Percentiles rank a stretch among this genome's conserved stretches.
Conservation (phyloP, 2,329 filamentous ascomycete species). For the Dothistroma pini region DNA sequence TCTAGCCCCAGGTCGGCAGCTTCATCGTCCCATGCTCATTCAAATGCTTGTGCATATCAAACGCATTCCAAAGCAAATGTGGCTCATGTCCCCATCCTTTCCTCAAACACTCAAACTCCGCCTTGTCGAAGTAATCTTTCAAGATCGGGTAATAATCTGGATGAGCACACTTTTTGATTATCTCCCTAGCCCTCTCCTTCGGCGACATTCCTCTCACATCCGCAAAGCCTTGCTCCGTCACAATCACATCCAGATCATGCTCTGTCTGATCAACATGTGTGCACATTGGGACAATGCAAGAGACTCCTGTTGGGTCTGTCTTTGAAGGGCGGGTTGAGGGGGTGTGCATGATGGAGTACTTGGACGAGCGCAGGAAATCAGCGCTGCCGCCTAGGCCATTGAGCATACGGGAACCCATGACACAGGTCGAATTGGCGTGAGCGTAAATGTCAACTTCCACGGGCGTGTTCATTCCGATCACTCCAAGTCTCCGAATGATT, state of each 20-base stretch:
- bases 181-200: constrained; percentile 74
- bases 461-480: constrained; percentile 93
- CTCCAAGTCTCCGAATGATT: constrained; percentile 80
- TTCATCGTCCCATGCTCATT: constrained; percentile 86
- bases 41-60: constrained; percentile 85
- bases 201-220: constrained; percentile 80
- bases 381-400: constrained; percentile 80
- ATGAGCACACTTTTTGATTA: constrained; percentile 83
- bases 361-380: constrained; percentile 73
- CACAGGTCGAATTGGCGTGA: constrained; percentile 85
- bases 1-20: constrained; percentile 60
- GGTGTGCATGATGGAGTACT: constrained; percentile 93
- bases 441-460: constrained; percentile 95
- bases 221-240: constrained; percentile 73
- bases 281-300: constrained; percentile 89
- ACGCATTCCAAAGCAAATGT: constrained; percentile 78
- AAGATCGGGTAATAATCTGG: constrained; percentile 81
- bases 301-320: constrained; percentile 75
- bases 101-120: constrained; percentile 78
- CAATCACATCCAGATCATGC: constrained; percentile 85
- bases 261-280: constrained; percentile 92
- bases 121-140: constrained; percentile 76
- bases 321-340: constrained; percentile 76
- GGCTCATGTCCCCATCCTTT: constrained; percentile 91
- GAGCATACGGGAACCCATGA: constrained; percentile 84